phyloP scores from a whole-genome alignment of 208 protist genomes.

The Trypanosomatidae sp. region DNA sequence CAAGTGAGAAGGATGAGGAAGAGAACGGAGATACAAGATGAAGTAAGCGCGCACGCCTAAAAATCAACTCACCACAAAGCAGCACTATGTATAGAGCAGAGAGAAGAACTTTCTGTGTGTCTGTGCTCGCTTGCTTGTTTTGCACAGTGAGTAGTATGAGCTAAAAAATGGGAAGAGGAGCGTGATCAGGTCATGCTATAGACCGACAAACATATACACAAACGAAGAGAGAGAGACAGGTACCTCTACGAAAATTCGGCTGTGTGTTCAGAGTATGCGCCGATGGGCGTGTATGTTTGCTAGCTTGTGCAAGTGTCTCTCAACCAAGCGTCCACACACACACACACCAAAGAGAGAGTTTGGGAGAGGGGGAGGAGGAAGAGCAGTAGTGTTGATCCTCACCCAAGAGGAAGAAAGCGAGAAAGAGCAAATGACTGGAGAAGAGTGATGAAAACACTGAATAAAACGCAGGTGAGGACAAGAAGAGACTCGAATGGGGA shows the following conservation, averaged over 20 bases:
- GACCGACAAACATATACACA: neutral
- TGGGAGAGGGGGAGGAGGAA: neutral
- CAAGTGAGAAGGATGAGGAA: conserved; percentile 1
- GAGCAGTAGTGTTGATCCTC: neutral
- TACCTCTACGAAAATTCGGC: neutral
- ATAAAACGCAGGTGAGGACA: neutral
- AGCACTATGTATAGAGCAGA: neutral
- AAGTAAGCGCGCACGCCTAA: neutral
- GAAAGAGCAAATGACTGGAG: neutral
- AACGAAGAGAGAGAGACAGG: neutral
- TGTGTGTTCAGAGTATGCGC: no score
- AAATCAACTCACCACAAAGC: neutral
- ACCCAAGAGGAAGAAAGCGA: neutral
- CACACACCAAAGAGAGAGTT: neutral
- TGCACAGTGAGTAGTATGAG: neutral
- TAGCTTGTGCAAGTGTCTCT: no score
- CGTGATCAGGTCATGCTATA: neutral
- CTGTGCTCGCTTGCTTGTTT: neutral
- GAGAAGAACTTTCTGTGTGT: neutral
- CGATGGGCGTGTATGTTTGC: no score
- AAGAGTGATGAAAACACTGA: neutral
- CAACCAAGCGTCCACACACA: no score
- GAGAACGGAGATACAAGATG: neutral
- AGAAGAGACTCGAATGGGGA: neutral
- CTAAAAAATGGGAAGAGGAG: neutral